Base-by-base conservation (phyloP, 768 basidiomycete genomes). In the Trametes gibbosa region DNA sequence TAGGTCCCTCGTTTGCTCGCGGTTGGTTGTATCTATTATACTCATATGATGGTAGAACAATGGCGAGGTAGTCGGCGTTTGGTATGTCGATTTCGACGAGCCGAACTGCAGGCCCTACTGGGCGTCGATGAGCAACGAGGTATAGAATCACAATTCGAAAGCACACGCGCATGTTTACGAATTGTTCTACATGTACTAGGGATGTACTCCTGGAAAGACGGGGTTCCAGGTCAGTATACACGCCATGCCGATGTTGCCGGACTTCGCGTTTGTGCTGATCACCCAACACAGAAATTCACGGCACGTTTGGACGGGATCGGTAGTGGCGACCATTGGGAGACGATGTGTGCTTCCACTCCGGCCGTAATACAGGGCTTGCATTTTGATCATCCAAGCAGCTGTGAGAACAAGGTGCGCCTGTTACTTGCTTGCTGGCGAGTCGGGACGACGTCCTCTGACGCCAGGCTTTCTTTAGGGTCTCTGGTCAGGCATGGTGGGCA, bases 251-350 rank as follows among this genome's bases (percentile, higher is more conserved):
- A 12, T 41, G 40, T 19, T 8, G 3, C 14, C 19, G 39, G 8
- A 10, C 14, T 16, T 27, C 60, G 19, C 6, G 40, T 34, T 34
- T 34, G 48, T 6, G 7, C 34, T 7, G 1, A 8, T n/a, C 3
- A 9, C 17, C n/a, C n/a, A 21, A 51, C 43, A 24, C 37, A 58
- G 66, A 61, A 64, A 12, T 53, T 37, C 21, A 63, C 68, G 24
- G 48, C 67, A 3, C 63, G 62, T 14, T 58, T 70, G 35, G 48
- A 62, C 52, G 63, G 61, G 27, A 55, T 70, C 9, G 56, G 50
- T 14, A n/a, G 54, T 19, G 67, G 60, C 34, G 67, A 69, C 6
- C 62, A 70, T 48, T 69, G 68, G 69, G 35, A 59, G 32, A 58
- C 17, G 29, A 65, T 64, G 50, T 70, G 69, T 50, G 54, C 25